A percentile compares a stretch with the other conserved stretches of the same genome.
phyloP scores from a whole-genome alignment of 2,329 filamentous ascomycete genomes.

The Claviceps maximensis region DNA sequence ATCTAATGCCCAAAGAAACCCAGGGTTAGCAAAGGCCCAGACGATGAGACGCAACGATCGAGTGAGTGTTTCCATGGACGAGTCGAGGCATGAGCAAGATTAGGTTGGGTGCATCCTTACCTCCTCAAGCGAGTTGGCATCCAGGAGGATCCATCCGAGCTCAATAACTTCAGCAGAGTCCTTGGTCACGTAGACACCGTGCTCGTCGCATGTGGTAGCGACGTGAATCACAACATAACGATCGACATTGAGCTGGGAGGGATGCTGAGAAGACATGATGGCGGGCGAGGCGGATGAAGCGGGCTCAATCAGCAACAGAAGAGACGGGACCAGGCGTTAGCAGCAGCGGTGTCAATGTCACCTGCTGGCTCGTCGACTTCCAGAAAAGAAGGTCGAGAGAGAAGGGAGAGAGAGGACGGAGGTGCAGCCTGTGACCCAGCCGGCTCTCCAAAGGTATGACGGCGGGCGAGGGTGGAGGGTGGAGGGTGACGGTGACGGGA shows the following conservation, averaged over 20 bases:
- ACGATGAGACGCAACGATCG: neutral
- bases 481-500: slow-evolving; percentile 10
- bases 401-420: slow-evolving; percentile 13
- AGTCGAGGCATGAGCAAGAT: neutral
- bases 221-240: slow-evolving; percentile 98
- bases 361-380: slow-evolving; percentile 7
- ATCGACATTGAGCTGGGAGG: slow-evolving; percentile 62
- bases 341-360: slow-evolving; percentile 7
- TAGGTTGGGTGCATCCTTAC: slow-evolving; percentile 36
- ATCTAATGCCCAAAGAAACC: slow-evolving; percentile 41
- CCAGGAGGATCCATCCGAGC: slow-evolving; percentile 92
- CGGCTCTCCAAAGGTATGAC: slow-evolving; percentile 14
- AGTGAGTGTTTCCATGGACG: neutral
- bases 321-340: neutral
- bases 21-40: slow-evolving; percentile 8
- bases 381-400: slow-evolving; percentile 9
- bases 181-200: slow-evolving; percentile 98
- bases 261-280: slow-evolving; percentile 27
- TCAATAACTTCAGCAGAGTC: slow-evolving; percentile 99
- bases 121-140: slow-evolving; percentile 85
- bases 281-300: slow-evolving; percentile 8
- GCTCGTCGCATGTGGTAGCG: slow-evolving; percentile 96
- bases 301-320: slow-evolving; percentile 10
- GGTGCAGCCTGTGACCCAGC: slow-evolving; percentile 25
- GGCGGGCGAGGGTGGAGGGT: slow-evolving; percentile 7